These are phyloP conservation scores for Rhizophagus clarus DNA, from an alignment of 192 early-diverging fungal genomes.

Conservation along the genomic window DNA sequence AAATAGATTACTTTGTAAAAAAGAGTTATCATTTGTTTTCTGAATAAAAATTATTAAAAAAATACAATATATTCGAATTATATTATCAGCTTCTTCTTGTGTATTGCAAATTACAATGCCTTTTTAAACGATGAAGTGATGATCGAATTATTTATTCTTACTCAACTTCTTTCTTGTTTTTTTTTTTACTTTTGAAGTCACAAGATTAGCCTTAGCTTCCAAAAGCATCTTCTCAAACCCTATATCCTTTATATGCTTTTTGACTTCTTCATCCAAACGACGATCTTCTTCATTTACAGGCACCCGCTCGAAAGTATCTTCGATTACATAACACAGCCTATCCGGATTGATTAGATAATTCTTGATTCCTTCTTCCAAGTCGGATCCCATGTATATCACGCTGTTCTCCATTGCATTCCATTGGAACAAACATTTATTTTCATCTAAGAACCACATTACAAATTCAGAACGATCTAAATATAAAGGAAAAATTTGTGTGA, in stretches of 20 bases:
- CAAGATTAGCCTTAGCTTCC: neutral
- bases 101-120: neutral
- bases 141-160: neutral
- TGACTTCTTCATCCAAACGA: neutral
- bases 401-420: constrained; percentile 6
- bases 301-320: neutral
- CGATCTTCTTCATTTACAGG: neutral
- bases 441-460: constrained; percentile 10
- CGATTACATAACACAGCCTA: neutral
- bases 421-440: neutral
- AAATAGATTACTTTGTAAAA: neutral
- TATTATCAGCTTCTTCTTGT: neutral
- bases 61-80: too few species aligned
- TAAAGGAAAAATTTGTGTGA: constrained; percentile 15
- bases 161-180: neutral
- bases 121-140: neutral
- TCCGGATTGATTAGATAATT: neutral
- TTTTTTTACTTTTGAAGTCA: neutral
- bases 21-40: neutral
- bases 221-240: neutral
- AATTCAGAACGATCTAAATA: neutral
- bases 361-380: neutral
- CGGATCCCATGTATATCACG: neutral
- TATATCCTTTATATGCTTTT: neutral
- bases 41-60: too few species aligned